Base-by-base conservation (phyloP, 805 yeast species). In the Metschnikowia continentalis region DNA sequence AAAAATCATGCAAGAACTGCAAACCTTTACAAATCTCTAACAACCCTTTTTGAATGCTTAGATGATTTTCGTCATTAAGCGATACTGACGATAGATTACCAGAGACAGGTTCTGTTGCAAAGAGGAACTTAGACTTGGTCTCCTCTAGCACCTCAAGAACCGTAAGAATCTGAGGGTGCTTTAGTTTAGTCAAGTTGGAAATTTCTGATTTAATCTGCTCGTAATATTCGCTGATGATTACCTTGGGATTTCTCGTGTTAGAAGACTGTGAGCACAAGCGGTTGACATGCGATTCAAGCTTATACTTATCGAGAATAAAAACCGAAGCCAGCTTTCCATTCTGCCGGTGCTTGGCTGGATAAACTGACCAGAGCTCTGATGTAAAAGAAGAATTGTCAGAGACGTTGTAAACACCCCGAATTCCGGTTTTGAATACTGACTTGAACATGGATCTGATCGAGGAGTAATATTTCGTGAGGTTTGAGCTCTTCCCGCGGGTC, bases 111-210 rank as follows among this genome's bases (percentile, higher is more conserved):
- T 94, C 99, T 0, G 95, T 82, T 11, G 87, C 99, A 71, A 94
- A 92, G 49, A 86, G 63, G 57, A 91, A 77, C 51, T 88, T 80
- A 56, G 80, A 78, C 56, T 85, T 84, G 35, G 92, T 87, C 57
- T 90, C 96, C 66, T 94, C 98, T 54, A 91, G 68, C 0, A 96
- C 96, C 64, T 95, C 99, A 35, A 88, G 80, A 2, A 94, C 76
- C 1, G 90, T 84, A 42, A 94, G 69, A 26, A 94, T 76, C 56
- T 90, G 84, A 0, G 99, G 99, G 65, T 94, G 99, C 58, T 90
- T 86, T 59, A 94, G 72, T 63, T 85, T 87, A 15, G 95, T 81
- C 62, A 91, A 70, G 54, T 86, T 84, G 20, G 81, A 70, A 2
- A 90, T 85, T 59, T 90, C 94, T 26, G 72, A 70, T 58, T 82